phyloP scores from a whole-genome alignment of 176 grass and related monocot species.

The Hyparrhenia diplandra region DNA sequence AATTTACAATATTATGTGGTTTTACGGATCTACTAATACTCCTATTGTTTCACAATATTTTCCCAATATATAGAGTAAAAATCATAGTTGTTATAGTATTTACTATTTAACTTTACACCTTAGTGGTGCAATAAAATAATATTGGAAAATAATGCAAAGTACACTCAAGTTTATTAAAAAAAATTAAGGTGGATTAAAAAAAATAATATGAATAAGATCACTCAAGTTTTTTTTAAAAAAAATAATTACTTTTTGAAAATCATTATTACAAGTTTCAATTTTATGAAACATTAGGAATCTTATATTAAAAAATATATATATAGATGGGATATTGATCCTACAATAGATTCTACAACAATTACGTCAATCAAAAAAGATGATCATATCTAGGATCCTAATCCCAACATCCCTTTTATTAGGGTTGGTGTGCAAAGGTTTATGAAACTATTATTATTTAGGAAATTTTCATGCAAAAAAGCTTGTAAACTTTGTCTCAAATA shows the following conservation, averaged over 20 bases:
- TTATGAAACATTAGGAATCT: background rate
- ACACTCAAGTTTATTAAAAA: background rate
- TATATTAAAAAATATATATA: background rate
- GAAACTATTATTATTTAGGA: background rate
- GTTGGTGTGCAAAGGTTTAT: background rate
- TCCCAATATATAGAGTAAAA: too few species aligned
- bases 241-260: background rate
- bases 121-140: background rate
- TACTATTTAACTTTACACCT: background rate
- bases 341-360: background rate
- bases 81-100: too few species aligned
- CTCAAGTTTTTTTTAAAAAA: background rate
- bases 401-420: background rate
- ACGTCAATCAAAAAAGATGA: background rate
- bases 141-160: too few species aligned
- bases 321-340: background rate
- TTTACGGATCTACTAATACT: background rate
- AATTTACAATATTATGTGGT: background rate
- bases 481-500: background rate
- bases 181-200: background rate
- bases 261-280: background rate
- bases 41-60: background rate
- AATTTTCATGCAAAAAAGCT: background rate
- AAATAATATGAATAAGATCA: background rate
- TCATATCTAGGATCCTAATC: background rate